Percentiles rank a stretch among this genome's conserved stretches.
These are phyloP conservation scores for Daldinia sp. DNA, from an alignment of 2,329 filamentous ascomycete species.

Conservation along the genomic window DNA sequence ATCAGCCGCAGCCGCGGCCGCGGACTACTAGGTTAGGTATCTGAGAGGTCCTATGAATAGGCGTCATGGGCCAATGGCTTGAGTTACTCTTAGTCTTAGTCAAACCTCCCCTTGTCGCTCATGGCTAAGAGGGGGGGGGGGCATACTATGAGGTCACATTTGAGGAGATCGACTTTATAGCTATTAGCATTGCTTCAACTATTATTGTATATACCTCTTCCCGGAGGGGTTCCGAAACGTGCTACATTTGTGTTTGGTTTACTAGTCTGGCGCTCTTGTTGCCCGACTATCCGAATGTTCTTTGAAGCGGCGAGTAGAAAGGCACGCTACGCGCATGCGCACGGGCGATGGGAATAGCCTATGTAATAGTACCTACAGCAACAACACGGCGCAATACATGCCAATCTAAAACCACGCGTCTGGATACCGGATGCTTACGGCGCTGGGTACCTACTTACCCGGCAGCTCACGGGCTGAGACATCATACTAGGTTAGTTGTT, in stretches of 20 bases:
- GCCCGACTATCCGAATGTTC: neutral
- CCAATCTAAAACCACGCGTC: neutral
- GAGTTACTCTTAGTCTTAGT: neutral
- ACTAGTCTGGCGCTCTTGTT: neutral
- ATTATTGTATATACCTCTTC: neutral
- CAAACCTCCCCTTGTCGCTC: neutral
- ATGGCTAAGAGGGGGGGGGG: neutral
- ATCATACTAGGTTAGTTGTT: neutral
- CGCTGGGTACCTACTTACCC: conserved; percentile 2
- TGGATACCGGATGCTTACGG: neutral
- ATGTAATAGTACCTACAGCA: neutral
- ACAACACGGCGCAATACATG: neutral
- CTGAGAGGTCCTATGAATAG: neutral
- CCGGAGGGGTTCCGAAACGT: neutral
- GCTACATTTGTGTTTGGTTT: neutral
- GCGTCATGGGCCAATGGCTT: neutral
- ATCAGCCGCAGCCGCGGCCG: conserved; percentile 14
- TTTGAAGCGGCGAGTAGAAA: neutral
- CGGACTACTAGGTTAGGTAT: neutral
- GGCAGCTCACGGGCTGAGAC: neutral
- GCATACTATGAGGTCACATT: neutral
- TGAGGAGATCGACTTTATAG: neutral
- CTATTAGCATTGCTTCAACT: neutral
- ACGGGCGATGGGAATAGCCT: neutral
- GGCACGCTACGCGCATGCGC: neutral